Evolutionary conservation across 495 filamentous ascomycete species (phyloP), one percentile per base, ranked within the genome.

Genomic region (Neurospora intermedia): DNA sequence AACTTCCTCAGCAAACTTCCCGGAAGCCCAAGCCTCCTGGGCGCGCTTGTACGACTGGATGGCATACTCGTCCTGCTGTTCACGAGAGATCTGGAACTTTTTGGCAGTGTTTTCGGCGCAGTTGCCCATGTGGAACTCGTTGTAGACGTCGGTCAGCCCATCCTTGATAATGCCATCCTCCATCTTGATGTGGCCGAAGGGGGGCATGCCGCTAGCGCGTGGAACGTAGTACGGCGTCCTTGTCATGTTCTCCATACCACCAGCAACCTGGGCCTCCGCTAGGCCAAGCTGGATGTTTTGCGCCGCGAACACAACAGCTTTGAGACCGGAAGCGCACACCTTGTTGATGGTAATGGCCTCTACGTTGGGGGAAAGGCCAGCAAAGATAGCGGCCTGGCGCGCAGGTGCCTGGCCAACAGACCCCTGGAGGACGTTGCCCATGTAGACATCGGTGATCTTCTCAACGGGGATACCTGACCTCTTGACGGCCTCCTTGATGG

Each of bases 231-330:
- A 97, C 8, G 96, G 96, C 6, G 97, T 93, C 45, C 91, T 88
- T 39, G 91, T 91, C 96, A 99, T 99, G 83, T 92, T 97, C 84
- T 99, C 96, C 90, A 99, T 96, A 31, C 96, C 96, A 74, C 96
- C 96, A 10, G 95, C 96, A 23, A 98, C 87, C 77, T 96, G 92
- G 2, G 92, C 94, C 75, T 95, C 91, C 16, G 93, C 87, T 7
- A 94, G 84, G 7, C 96, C 96, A 13, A 99, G 87, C 78, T 97
- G 93, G 77, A 99, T 97, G 75, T 96, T 94, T 80, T 96, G 93
- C 11, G 96, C 95, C 6, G 95, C 96, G 72, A 99, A 86, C 0
- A 85, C 89, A 3, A 99, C 93, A 3, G 95, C 91, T 82, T 99
- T 99, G 70, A 99, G 83, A 3, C 96, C 96, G 0, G 94, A 97